Conservation (phyloP, 1,139 yeast species). For the Yamadazyma atlantica region DNA sequence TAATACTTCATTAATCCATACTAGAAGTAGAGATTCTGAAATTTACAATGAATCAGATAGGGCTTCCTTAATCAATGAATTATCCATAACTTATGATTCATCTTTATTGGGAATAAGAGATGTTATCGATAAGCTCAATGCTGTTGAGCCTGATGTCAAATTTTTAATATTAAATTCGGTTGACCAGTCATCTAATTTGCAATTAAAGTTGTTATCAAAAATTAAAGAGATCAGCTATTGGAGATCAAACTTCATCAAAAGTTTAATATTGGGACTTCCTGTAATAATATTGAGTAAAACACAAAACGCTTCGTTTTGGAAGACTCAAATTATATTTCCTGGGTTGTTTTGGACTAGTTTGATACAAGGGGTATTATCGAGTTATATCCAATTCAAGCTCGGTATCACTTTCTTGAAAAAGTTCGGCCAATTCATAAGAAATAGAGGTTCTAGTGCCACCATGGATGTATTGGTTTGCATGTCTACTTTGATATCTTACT, state of each 20-base stretch:
- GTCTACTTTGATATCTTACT: slow-evolving; percentile 77
- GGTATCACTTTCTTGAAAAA: slow-evolving; percentile 66
- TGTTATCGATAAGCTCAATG: slow-evolving; percentile 45
- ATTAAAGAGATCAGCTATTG: slow-evolving; percentile 72
- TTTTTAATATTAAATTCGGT: slow-evolving; percentile 45
- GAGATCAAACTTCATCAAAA: slow-evolving; percentile 53
- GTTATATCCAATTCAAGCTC: slow-evolving; percentile 67
- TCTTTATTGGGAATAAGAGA: slow-evolving; percentile 53
- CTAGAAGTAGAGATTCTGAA: slow-evolving; percentile 10
- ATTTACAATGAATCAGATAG: slow-evolving; percentile 9
- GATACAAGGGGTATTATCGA: slow-evolving; percentile 59
- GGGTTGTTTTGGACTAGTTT: slow-evolving; percentile 63
- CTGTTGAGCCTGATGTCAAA: slow-evolving; percentile 24
- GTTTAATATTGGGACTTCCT: slow-evolving; percentile 62
- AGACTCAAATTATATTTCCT: slow-evolving; percentile 30
- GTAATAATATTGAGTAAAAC: slow-evolving; percentile 58
- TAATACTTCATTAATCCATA: slow-evolving; percentile 5
- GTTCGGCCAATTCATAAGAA: slow-evolving; percentile 63
- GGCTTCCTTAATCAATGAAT: slow-evolving; percentile 26
- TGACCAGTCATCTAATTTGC: slow-evolving; percentile 54
- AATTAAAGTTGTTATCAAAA: slow-evolving; percentile 66
- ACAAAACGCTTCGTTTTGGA: slow-evolving; percentile 33
- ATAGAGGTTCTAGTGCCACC: slow-evolving; percentile 67
- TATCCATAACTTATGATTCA: slow-evolving; percentile 47
- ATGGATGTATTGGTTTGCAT: slow-evolving; percentile 92